Evolutionary conservation across 352 stramenopile genomes (phyloP).

Genomic region (Vaucheria bursata): DNA sequence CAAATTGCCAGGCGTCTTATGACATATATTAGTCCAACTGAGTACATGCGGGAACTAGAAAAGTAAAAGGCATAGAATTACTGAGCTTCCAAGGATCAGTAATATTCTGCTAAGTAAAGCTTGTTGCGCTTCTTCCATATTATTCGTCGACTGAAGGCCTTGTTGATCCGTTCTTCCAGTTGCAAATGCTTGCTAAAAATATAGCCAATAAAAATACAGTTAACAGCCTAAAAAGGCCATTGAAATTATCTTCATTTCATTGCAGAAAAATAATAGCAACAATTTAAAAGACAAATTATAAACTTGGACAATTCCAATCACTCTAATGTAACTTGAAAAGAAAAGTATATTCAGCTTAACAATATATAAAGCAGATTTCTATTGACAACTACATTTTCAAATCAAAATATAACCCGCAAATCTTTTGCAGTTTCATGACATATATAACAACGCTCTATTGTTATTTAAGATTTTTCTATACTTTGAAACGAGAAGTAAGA

Average conservation of each 20-base stretch:
- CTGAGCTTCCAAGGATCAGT: constrained; percentile 47
- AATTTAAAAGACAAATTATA: background rate
- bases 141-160: background rate
- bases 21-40: too few relatives aligned
- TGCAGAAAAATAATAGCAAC: background rate
- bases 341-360: too few relatives aligned
- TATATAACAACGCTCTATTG: background rate
- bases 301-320: background rate
- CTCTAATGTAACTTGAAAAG: too few relatives aligned
- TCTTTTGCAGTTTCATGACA: background rate
- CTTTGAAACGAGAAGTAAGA: background rate
- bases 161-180: background rate
- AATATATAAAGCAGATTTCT: too few relatives aligned
- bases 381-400: too few relatives aligned
- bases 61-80: constrained; percentile 33
- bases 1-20: too few relatives aligned
- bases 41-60: too few relatives aligned
- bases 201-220: background rate
- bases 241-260: background rate
- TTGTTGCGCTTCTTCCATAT: constrained; percentile 41
- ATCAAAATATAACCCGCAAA: too few relatives aligned
- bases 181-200: background rate
- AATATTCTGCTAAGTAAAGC: constrained; percentile 42
- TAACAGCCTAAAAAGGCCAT: too few relatives aligned
- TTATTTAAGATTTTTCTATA: background rate